Evolutionary conservation across 768 basidiomycete genomes (phyloP), one percentile per base, ranked within the genome.

Genomic region (Suillus brevipes): DNA sequence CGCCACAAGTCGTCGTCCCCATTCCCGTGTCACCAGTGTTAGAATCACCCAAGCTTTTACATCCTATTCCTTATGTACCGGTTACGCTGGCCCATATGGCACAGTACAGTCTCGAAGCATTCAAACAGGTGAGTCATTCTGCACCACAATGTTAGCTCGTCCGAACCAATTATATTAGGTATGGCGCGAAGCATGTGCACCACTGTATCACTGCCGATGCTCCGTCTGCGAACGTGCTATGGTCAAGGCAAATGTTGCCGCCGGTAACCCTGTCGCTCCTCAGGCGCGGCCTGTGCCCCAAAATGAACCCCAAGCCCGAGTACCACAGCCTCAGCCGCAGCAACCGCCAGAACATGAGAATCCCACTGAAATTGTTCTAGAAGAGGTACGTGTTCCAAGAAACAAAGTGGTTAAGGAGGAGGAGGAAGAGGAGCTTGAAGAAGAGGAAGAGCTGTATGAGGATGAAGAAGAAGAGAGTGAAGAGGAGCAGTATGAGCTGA

Each of bases 121-220:
- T 91, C 47, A 83, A 78, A 77, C 71, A 68, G 57, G 89, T 90
- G 69, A 62, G 87, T 82, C 47, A 40, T 3, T 18, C 38, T 58
- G n/a, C 18, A 20, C 6, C 5, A 3, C 16, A 16, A 40, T 18
- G 18, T 10, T 25, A 38, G 38, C 2, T 40, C 23, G 38, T 58
- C 37, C 57, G 38, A 58, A n/a, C 36, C 60, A 43, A 37, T 28
- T 14, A 23, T 28, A 56, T 37, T 71, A 91, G 90, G 81, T 85
- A 10, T 92, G 90, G 90, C 82, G 88, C 45, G 89, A 91, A 65
- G 90, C 89, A 0, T 90, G 87, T 72, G 81, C 84, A 4, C 90
- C 89, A 0, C 68, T 92, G 50, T 92, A 88, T 71, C 86, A 89
- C 52, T 92, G 90, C 71, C 82, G 85, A 60, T 91, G 90, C 73